phyloP scores from a whole-genome alignment of 805 yeast genomes.

The Candida maltosa region DNA sequence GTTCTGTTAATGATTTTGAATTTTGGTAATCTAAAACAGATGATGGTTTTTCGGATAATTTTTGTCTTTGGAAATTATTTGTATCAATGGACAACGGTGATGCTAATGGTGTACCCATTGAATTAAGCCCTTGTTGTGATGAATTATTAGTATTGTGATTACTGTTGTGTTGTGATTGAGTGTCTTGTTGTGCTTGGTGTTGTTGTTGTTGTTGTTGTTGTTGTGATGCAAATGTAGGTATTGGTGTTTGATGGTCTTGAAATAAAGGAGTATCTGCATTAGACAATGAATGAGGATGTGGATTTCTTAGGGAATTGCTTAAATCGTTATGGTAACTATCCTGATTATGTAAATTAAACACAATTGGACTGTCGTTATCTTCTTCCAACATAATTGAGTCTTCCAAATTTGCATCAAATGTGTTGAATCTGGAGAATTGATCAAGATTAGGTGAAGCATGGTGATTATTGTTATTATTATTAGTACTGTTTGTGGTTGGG shows the following conservation, averaged over 20 bases:
- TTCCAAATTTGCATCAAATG: not conserved
- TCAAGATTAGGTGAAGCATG: not conserved
- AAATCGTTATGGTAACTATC: no score
- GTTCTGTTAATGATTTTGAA: not conserved
- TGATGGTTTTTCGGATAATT: not conserved
- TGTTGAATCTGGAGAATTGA: no score
- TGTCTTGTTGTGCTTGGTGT: not conserved
- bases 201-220: conserved; percentile 1
- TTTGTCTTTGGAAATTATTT: conserved; percentile 1
- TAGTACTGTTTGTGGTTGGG: no score
- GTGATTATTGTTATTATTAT: not conserved
- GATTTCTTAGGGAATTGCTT: no score
- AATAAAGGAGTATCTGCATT: no score
- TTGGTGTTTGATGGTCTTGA: no score
- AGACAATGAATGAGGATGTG: no score
- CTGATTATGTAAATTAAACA: not conserved
- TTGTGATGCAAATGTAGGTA: not conserved
- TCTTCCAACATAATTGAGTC: conserved; percentile 2
- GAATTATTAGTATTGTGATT: conserved; percentile 2
- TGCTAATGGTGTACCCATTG: conserved; percentile 2
- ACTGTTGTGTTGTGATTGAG: not conserved
- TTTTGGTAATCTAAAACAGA: conserved; percentile 2
- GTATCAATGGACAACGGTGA: conserved; percentile 5
- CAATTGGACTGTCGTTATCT: not conserved
- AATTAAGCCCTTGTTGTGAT: not conserved